Evolutionary conservation across 2,329 filamentous ascomycete genomes (phyloP).

Genomic region (Cladophialophora chaetospira): DNA sequence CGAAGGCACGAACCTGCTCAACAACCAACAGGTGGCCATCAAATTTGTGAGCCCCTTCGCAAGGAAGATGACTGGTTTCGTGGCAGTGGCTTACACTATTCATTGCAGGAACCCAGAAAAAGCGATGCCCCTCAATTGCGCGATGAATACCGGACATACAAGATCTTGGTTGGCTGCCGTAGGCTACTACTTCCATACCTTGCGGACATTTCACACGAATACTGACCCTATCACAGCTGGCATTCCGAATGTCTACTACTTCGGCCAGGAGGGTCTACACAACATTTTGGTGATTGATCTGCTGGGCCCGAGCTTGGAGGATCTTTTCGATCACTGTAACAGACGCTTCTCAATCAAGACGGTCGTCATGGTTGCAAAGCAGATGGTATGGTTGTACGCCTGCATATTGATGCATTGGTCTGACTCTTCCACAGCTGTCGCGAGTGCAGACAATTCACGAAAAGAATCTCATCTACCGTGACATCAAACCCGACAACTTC

Average conservation of each 20-base stretch:
- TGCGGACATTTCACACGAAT: slow-evolving; percentile 13
- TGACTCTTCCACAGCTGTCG: slow-evolving; percentile 64
- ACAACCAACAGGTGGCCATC: slow-evolving; percentile 99
- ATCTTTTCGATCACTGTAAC: slow-evolving; percentile 96
- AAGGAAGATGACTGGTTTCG: neutral
- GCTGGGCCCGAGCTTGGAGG: slow-evolving; percentile 75
- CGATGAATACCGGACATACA: slow-evolving; percentile 99
- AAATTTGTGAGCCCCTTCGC: slow-evolving; percentile 76
- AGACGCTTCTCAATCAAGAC: slow-evolving; percentile 95
- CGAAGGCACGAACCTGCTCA: slow-evolving; percentile 95
- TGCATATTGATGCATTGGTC: slow-evolving; percentile 20
- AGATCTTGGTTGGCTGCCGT: slow-evolving; percentile 99
- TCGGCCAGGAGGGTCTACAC: slow-evolving; percentile 96
- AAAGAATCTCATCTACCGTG: slow-evolving; percentile 98
- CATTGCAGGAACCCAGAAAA: slow-evolving; percentile 86
- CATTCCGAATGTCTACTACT: slow-evolving; percentile 99
- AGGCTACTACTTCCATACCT: slow-evolving; percentile 53
- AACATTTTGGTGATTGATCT: slow-evolving; percentile 98
- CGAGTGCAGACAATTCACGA: slow-evolving; percentile 94
- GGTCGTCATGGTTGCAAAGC: slow-evolving; percentile 98
- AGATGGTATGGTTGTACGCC: slow-evolving; percentile 68
- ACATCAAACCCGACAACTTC: slow-evolving; percentile 99
- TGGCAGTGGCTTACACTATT: slow-evolving; percentile 33
- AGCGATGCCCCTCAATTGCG: slow-evolving; percentile 96
- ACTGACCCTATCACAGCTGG: slow-evolving; percentile 63